A percentile compares a stretch with the other conserved stretches of the same genome.
phyloP scores from a whole-genome alignment of 257 asterid genomes.

The Datura wrightii region DNA sequence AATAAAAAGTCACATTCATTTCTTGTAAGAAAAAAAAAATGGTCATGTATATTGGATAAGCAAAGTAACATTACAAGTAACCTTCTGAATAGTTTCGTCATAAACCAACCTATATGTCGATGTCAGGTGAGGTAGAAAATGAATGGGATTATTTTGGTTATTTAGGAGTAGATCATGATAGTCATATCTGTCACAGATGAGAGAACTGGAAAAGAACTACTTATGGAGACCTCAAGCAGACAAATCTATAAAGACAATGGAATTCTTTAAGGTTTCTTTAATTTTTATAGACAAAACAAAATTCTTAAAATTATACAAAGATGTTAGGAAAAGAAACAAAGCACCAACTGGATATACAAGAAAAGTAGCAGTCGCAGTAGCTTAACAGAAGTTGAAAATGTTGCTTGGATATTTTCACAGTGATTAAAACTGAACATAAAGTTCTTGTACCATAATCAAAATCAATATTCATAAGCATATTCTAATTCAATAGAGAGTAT shows the following conservation, averaged over 20 bases:
- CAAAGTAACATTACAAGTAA: too few species aligned
- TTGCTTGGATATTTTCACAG: conserved; percentile 20
- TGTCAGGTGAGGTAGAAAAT: too few species aligned
- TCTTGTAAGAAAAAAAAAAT: too few species aligned
- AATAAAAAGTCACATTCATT: too few species aligned
- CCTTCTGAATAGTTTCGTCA: too few species aligned
- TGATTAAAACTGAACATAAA: neutral
- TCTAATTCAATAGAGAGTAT: neutral
- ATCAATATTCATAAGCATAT: conserved; percentile 23
- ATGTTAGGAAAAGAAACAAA: neutral
- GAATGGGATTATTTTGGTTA: conserved; percentile 9
- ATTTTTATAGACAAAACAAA: too few species aligned
- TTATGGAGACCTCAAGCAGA: conserved; percentile 17
- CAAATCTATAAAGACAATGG: conserved; percentile 34
- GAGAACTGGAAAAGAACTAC: neutral
- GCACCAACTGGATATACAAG: conserved; percentile 35
- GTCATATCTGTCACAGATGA: conserved; percentile 22
- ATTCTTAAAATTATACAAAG: neutral
- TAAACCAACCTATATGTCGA: too few species aligned
- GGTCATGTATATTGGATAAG: too few species aligned
- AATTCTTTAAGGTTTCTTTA: neutral
- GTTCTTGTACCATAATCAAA: conserved; percentile 36
- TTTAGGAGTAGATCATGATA: conserved; percentile 19
- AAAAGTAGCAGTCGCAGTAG: neutral
- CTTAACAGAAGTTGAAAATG: conserved; percentile 32